A percentile compares a stretch with the other conserved stretches of the same genome.
Evolutionary conservation across 1,139 yeast species (phyloP).

Genomic region (Casaregolazyma lundiana): DNA sequence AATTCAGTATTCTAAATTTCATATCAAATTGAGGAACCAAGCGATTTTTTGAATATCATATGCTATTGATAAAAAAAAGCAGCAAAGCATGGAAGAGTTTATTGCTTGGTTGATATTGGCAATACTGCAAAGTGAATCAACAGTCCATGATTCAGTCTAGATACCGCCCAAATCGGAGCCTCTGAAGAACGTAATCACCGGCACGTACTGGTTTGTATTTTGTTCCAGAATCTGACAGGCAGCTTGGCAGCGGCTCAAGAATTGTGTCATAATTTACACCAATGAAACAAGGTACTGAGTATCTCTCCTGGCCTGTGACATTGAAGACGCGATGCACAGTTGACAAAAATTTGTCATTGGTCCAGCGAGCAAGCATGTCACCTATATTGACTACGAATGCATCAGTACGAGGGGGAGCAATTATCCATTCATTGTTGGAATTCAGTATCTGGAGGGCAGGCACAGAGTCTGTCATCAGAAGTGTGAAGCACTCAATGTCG

Average conservation of each 20-base stretch:
- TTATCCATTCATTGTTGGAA: constrained; percentile 30
- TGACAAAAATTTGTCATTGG: constrained; percentile 33
- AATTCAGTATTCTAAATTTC: too few relatives aligned
- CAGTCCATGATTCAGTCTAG: too few relatives aligned
- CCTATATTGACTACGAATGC: constrained; percentile 36
- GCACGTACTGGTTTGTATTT: constrained; percentile 10
- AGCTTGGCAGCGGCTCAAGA: constrained; percentile 24
- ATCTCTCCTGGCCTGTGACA: constrained; percentile 26
- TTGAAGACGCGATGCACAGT: constrained; percentile 35
- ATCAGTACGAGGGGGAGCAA: constrained; percentile 31
- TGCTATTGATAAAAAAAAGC: too few relatives aligned
- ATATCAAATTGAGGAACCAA: too few relatives aligned
- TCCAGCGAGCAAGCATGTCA: constrained; percentile 33
- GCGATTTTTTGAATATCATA: too few relatives aligned
- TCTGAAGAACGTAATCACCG: constrained; percentile 10
- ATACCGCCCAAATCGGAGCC: constrained; percentile 6
- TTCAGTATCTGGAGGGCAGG: constrained; percentile 35
- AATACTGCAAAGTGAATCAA: too few relatives aligned
- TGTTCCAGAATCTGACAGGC: constrained; percentile 14
- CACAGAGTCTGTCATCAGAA: constrained; percentile 27
- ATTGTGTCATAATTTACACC: constrained; percentile 27
- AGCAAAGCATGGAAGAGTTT: too few relatives aligned
- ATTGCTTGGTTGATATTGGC: too few relatives aligned
- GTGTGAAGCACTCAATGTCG: constrained; percentile 37
- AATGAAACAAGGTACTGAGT: constrained; percentile 32